Base-by-base conservation (phyloP, 768 basidiomycete genomes). In the Boletus rubescentipes region DNA sequence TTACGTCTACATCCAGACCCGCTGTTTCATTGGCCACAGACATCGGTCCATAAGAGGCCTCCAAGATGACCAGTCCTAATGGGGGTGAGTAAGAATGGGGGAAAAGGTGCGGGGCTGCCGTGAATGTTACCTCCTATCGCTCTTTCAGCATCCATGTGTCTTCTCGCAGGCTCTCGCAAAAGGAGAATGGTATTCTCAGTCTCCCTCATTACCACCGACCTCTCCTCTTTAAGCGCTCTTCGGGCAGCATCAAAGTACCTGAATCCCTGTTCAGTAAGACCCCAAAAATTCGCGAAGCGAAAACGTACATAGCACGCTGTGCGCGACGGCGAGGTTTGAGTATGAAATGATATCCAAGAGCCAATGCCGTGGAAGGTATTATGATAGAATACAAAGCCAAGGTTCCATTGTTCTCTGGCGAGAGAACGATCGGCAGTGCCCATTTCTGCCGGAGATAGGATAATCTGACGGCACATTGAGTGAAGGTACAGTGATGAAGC, bases 41-140 rank as follows among this genome's bases (percentile, higher is more conserved):
- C 26, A 75, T 71, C 42, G 82, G 77, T 16, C 88, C 87, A 69
- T 93, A 94, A 9, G 72, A 77, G 20, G 91, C 93, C 54, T 86
- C 83, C 58, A 85, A 66, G 63, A 96, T 82, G 54, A 95, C 79
- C 40, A 95, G 76, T 49, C 91, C 90, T 92, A 59, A 48, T 36
- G 42, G 49, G 48, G 36, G 49, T 49, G 35, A 40, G 62, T 55
- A 51, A 65, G 54, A 59, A 62, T 50, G 54, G 42, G 52, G 37
- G 37, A 20, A 30, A 53, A 32, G 16, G 35, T 38, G 31, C 42
- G 12, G 26, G 44, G 40, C 53, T 48, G 54, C 49, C 39, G 45
- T 43, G 34, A 38, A 59, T 71, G 49, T 61, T 67, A 87, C 91
- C 91, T 75, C 83, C 82, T 69, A 79, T 83, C 21, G 77, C 76